These are phyloP conservation scores for Alloteropsis angusta DNA, from an alignment of 202 grass and related monocot genomes.

Conservation along the genomic window DNA sequence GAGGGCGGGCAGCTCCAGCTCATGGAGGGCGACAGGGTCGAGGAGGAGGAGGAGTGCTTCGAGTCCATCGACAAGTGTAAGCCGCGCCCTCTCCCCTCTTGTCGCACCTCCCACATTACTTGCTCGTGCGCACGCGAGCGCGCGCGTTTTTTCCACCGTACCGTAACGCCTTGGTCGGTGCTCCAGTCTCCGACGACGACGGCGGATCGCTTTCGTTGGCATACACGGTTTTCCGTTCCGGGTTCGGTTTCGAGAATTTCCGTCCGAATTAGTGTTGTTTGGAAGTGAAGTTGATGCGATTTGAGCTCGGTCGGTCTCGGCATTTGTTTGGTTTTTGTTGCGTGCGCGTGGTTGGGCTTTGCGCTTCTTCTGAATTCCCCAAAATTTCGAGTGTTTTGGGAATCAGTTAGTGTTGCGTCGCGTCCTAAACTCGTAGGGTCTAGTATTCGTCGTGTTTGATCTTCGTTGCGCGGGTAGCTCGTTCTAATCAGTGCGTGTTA, in stretches of 20 bases:
- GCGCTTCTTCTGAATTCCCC: background rate
- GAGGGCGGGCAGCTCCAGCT: slow-evolving; percentile 79
- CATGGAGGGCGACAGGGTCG: slow-evolving; percentile 51
- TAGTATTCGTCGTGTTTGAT: background rate
- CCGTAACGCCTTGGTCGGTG: background rate
- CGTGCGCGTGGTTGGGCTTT: background rate
- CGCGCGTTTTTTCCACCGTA: background rate
- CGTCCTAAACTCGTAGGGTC: background rate
- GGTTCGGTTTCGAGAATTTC: background rate
- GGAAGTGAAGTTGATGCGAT: background rate
- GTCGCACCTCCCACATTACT: background rate
- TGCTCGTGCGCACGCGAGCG: background rate
- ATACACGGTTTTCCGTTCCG: background rate
- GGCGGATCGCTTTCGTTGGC: background rate
- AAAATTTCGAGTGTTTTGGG: background rate
- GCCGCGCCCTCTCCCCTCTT: background rate
- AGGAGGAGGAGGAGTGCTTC: slow-evolving; percentile 85
- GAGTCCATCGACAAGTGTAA: slow-evolving; percentile 89
- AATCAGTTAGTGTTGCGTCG: background rate
- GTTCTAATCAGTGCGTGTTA: background rate
- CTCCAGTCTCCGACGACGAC: background rate
- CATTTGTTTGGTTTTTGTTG: slow-evolving; percentile 1
- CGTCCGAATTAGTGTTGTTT: background rate
- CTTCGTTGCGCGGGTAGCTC: background rate
- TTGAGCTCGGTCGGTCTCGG: background rate